phyloP scores from a whole-genome alignment of 305 asterid genomes.

The Ilex paraguariensis region DNA sequence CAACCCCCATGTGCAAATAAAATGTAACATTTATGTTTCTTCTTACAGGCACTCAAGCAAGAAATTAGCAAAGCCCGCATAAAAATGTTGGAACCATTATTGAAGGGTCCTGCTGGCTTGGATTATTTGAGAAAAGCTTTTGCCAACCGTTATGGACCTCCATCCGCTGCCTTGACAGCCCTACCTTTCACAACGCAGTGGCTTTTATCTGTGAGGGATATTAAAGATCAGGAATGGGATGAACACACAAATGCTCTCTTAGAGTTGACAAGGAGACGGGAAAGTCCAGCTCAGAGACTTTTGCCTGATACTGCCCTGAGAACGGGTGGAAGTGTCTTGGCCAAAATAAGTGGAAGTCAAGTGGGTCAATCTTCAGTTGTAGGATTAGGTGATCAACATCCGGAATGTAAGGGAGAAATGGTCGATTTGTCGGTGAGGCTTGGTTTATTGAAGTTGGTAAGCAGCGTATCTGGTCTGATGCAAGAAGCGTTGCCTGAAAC shows the following conservation, averaged over 20 bases:
- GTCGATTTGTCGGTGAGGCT: constrained; percentile 25
- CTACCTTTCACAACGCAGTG: constrained; percentile 17
- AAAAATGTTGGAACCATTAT: constrained; percentile 18
- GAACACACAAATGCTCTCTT: constrained; percentile 18
- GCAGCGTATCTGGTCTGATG: constrained; percentile 18
- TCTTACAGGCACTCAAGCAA: constrained; percentile 16
- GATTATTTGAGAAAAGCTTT: constrained; percentile 21
- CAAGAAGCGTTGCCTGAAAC: constrained; percentile 24
- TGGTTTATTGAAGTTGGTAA: constrained; percentile 20
- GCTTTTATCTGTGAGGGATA: constrained; percentile 20
- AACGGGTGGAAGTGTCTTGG: constrained; percentile 15
- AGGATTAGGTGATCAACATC: constrained; percentile 9
- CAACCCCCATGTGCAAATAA: background rate
- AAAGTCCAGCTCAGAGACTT: constrained; percentile 2
- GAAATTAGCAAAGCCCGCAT: constrained; percentile 19
- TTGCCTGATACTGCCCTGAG: constrained; percentile 16
- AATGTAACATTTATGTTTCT: background rate
- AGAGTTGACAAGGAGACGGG: constrained; percentile 15
- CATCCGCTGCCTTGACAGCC: constrained; percentile 11
- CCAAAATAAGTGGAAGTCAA: background rate
- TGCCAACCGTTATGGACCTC: constrained; percentile 20
- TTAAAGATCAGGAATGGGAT: constrained; percentile 18
- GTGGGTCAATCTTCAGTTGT: background rate
- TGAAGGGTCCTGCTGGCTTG: constrained; percentile 28
- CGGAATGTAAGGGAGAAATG: constrained; percentile 22